Evolutionary conservation across 257 asterid genomes (phyloP).

Genomic region (Ligustrum vulgare): DNA sequence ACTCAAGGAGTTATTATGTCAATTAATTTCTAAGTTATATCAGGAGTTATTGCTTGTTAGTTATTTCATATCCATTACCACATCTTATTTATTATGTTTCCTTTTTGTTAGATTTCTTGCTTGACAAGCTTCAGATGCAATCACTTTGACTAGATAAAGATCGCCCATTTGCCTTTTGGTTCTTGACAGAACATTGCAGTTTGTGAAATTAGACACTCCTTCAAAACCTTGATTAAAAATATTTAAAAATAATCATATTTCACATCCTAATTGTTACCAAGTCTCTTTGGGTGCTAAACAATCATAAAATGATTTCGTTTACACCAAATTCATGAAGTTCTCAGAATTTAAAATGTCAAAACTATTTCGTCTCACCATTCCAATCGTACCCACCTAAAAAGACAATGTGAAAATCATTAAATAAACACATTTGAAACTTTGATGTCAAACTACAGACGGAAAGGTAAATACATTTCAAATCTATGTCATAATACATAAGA

Average conservation of each 20-base stretch:
- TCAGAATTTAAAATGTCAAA: neutral
- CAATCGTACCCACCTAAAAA: neutral
- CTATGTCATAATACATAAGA: neutral
- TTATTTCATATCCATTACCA: neutral
- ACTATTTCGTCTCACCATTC: neutral
- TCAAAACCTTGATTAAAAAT: neutral
- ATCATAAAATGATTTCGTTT: neutral
- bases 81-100: neutral
- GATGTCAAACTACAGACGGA: too few relatives aligned
- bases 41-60: neutral
- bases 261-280: neutral
- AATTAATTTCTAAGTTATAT: neutral
- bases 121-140: neutral
- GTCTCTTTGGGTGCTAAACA: neutral
- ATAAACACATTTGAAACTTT: too few relatives aligned
- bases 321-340: neutral
- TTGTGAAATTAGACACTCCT: neutral
- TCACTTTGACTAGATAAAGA: neutral
- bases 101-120: neutral
- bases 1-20: neutral
- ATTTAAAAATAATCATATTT: neutral
- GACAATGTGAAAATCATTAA: too few relatives aligned
- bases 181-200: neutral
- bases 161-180: neutral
- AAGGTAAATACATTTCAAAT: too few relatives aligned